Evolutionary conservation across 495 filamentous ascomycete genomes (phyloP).

Genomic region (Neurospora hispaniola): DNA sequence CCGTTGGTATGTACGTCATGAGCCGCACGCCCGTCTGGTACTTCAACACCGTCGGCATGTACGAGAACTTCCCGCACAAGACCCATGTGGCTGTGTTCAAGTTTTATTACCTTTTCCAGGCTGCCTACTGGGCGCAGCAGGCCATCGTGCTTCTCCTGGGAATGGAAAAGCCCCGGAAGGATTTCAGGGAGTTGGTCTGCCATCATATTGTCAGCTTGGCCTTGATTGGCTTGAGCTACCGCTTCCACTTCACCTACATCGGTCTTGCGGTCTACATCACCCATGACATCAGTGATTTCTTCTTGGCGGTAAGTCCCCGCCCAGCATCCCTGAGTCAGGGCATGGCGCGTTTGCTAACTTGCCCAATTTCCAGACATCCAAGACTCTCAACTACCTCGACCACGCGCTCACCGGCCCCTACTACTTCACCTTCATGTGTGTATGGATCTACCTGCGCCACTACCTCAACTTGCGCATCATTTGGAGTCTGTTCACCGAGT

Average conservation of each 20-base stretch:
- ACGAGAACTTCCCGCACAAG: constrained; percentile 80
- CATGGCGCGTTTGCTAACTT: constrained; percentile 6
- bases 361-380: constrained; percentile 56
- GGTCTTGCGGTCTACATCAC: constrained; percentile 96
- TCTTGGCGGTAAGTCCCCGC: constrained; percentile 67
- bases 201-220: constrained; percentile 89
- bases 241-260: constrained; percentile 97
- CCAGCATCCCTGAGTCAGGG: not conserved
- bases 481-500: constrained; percentile 74
- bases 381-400: constrained; percentile 88
- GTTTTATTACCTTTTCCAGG: constrained; percentile 93
- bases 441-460: constrained; percentile 92
- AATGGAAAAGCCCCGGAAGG: constrained; percentile 91
- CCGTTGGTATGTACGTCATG: constrained; percentile 89
- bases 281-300: constrained; percentile 93
- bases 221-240: constrained; percentile 84
- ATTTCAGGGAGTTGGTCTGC: constrained; percentile 88
- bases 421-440: constrained; percentile 69
- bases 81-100: constrained; percentile 84
- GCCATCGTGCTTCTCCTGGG: constrained; percentile 78
- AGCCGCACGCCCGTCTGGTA: constrained; percentile 88
- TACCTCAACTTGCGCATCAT: constrained; percentile 84
- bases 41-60: constrained; percentile 87
- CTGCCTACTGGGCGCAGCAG: constrained; percentile 94
- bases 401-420: constrained; percentile 66